Conservation (phyloP, 805 yeast species). For the Wickerhamomyces bisporus region DNA sequence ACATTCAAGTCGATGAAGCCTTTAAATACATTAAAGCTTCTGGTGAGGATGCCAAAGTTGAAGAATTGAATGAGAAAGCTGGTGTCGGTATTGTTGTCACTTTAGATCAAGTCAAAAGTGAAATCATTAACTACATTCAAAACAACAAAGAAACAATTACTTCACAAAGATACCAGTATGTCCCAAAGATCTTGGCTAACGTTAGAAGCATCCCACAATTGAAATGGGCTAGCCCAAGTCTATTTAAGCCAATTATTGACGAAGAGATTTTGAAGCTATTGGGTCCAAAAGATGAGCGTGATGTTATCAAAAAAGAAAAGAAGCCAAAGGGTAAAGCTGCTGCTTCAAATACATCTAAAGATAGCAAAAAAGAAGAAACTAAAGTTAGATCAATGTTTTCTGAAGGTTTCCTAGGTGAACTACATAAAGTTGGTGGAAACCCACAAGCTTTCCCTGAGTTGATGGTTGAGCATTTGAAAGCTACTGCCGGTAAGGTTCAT, state of each 20-base stretch:
- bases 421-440: conserved; percentile 94
- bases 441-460: conserved; percentile 86
- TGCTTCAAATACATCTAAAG: conserved; percentile 16
- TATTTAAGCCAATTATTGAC: conserved; percentile 86
- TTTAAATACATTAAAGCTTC: conserved; percentile 61
- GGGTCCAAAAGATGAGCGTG: conserved; percentile 97
- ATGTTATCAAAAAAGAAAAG: conserved; percentile 72
- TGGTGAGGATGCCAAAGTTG: conserved; percentile 39
- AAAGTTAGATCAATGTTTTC: conserved; percentile 72
- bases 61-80: conserved; percentile 54
- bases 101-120: conserved; percentile 54
- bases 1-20: conserved; percentile 77
- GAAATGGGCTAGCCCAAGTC: conserved; percentile 89
- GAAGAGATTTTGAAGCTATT: conserved; percentile 60
- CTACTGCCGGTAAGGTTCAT: conserved; percentile 76
- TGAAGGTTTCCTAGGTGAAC: conserved; percentile 93
- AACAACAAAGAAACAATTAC: conserved; percentile 54
- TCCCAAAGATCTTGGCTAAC: conserved; percentile 73
- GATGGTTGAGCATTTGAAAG: conserved; percentile 71
- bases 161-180: conserved; percentile 70
- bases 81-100: conserved; percentile 81
- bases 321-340: conserved; percentile 40
- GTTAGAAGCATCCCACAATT: conserved; percentile 68
- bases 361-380: conserved; percentile 18
- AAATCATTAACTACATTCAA: conserved; percentile 56